A percentile compares a stretch with the other conserved stretches of the same genome.
Conservation (phyloP, 2,329 filamentous ascomycete genomes). For the Fusarium protoensiforme region DNA sequence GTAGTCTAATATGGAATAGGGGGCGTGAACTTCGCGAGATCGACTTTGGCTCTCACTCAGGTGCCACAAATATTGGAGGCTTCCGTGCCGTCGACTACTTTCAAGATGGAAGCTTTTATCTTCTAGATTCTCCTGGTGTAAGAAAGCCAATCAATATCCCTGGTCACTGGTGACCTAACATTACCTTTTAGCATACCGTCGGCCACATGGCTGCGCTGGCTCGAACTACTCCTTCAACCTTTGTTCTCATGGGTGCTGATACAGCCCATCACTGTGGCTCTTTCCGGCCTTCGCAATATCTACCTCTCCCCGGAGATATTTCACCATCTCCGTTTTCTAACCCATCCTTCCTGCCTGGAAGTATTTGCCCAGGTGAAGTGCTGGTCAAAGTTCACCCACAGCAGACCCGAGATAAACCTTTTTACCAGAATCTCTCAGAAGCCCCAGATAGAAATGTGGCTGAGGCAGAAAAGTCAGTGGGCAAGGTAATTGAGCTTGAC, state of each 20-base stretch:
- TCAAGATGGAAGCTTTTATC: constrained; percentile 23
- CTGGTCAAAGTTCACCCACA: not conserved
- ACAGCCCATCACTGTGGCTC: not conserved
- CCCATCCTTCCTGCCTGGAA: not conserved
- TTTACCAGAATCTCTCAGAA: not conserved
- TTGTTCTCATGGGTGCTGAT: constrained; percentile 5
- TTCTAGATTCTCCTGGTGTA: constrained; percentile 23
- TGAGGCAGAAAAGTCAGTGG: not conserved
- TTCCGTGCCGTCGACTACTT: constrained; percentile 30
- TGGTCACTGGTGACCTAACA: not conserved
- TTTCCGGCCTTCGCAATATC: not conserved
- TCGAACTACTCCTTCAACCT: constrained; percentile 11
- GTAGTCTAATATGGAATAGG: not conserved
- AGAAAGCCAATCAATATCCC: not conserved
- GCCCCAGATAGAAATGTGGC: not conserved
- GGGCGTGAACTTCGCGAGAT: constrained; percentile 17
- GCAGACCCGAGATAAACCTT: not conserved
- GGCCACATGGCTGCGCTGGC: constrained; percentile 22
- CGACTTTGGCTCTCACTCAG: not conserved
- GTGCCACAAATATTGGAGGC: not conserved
- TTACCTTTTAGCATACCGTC: constrained; percentile 3
- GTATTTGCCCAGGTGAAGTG: not conserved
- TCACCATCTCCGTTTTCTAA: constrained; percentile 3
- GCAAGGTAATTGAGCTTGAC: not conserved
- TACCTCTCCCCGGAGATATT: not conserved